Conservation (phyloP, 352 stramenopile genomes). For the Phytophthora boehmeriae region DNA sequence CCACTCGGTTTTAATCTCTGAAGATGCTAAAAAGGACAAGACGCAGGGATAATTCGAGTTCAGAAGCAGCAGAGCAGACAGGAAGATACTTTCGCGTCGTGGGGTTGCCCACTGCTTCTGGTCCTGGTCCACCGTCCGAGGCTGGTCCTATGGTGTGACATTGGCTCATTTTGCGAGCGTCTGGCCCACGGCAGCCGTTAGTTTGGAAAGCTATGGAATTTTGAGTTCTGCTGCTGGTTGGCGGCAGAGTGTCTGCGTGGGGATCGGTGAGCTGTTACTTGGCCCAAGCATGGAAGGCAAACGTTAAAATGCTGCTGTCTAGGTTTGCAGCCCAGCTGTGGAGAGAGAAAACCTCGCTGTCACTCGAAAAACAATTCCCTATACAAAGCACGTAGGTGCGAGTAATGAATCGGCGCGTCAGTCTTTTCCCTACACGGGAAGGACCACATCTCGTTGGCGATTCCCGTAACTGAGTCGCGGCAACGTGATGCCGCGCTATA, state of each 20-base stretch:
- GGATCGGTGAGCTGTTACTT: neutral
- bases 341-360: slow-evolving; percentile 25
- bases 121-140: slow-evolving; percentile 15
- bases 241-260: too few species aligned
- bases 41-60: too few species aligned
- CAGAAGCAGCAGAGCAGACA: too few species aligned
- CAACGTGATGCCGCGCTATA: too few species aligned
- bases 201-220: neutral
- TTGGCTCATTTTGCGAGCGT: neutral
- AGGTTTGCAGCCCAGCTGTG: slow-evolving; percentile 25
- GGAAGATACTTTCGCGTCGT: slow-evolving; percentile 7
- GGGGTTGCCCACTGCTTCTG: slow-evolving; percentile 30
- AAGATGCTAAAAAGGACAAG: too few species aligned
- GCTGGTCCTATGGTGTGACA: slow-evolving; percentile 14
- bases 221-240: neutral
- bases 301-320: slow-evolving; percentile 15
- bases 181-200: neutral
- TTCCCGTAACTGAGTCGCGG: neutral
- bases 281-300: neutral
- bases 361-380: slow-evolving; percentile 23
- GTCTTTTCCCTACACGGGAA: slow-evolving; percentile 32
- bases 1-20: too few species aligned
- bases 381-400: slow-evolving; percentile 36
- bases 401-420: slow-evolving; percentile 32
- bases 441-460: slow-evolving; percentile 10